These are phyloP conservation scores for Lasiodiplodia hormozganensis DNA, from an alignment of 2,329 filamentous ascomycete genomes.

Conservation along the genomic window DNA sequence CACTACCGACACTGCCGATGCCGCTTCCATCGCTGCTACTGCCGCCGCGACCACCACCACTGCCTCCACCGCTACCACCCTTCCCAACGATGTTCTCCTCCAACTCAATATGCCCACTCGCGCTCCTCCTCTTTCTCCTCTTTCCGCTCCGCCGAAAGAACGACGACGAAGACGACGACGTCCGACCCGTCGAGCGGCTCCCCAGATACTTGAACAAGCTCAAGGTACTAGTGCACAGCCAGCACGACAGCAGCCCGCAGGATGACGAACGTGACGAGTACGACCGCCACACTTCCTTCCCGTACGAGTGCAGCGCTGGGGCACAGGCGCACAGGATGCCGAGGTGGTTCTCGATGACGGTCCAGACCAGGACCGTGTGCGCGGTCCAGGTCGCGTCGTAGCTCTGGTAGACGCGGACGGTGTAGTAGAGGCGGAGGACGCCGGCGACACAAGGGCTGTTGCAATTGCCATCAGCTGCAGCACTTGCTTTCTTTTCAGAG, in stretches of 20 bases:
- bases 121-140: not conserved
- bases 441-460: conserved; percentile 44
- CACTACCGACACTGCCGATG: too few species aligned
- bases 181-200: not conserved
- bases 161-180: not conserved
- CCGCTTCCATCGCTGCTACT: too few species aligned
- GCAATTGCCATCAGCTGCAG: too few species aligned
- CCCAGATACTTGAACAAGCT: not conserved
- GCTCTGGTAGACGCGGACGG: conserved; percentile 42
- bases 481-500: too few species aligned
- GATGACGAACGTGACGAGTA: not conserved
- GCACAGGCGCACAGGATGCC: conserved; percentile 53
- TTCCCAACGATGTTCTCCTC: not conserved
- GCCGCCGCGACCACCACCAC: too few species aligned
- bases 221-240: not conserved
- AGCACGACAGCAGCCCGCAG: not conserved
- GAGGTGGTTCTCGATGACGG: conserved; percentile 50
- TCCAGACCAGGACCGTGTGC: conserved; percentile 50
- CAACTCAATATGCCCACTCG: not conserved
- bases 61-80: not conserved
- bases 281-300: not conserved
- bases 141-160: not conserved
- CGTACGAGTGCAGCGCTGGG: conserved; percentile 53
- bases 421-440: conserved; percentile 46
- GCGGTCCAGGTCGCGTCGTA: conserved; percentile 52